These are phyloP conservation scores for Usnea hakonensis DNA, from an alignment of 495 filamentous ascomycete species.

Conservation along the genomic window DNA sequence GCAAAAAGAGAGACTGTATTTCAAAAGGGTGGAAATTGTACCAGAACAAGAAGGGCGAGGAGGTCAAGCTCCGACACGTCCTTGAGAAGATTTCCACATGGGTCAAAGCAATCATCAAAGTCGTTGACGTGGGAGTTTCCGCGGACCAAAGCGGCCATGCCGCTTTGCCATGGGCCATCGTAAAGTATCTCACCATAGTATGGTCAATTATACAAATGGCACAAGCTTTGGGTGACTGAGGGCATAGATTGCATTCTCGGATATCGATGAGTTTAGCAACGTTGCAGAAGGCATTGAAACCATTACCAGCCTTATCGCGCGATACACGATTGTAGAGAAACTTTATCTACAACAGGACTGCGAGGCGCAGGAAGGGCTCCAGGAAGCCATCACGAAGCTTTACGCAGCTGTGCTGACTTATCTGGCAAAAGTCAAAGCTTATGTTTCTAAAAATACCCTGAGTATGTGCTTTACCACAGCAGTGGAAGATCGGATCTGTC, in stretches of 20 bases:
- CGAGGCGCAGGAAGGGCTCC: background rate
- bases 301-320: background rate
- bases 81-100: slow-evolving; percentile 3
- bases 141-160: background rate
- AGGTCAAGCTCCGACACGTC: slow-evolving; percentile 7
- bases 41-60: slow-evolving; percentile 6
- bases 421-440: background rate
- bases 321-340: background rate
- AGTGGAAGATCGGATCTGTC: background rate
- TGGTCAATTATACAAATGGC: background rate
- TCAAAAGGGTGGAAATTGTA: background rate
- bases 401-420: background rate
- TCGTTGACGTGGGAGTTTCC: background rate
- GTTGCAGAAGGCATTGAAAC: background rate
- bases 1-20: background rate
- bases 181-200: background rate
- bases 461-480: background rate
- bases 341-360: background rate
- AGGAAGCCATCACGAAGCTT: background rate
- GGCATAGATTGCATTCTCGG: background rate
- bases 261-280: background rate
- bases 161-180: slow-evolving; percentile 8
- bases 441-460: background rate
- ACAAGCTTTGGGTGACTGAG: background rate
- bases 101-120: slow-evolving; percentile 3